phyloP scores from a whole-genome alignment of 1,284 basidiomycete genomes.

The Ustilago trichophora region DNA sequence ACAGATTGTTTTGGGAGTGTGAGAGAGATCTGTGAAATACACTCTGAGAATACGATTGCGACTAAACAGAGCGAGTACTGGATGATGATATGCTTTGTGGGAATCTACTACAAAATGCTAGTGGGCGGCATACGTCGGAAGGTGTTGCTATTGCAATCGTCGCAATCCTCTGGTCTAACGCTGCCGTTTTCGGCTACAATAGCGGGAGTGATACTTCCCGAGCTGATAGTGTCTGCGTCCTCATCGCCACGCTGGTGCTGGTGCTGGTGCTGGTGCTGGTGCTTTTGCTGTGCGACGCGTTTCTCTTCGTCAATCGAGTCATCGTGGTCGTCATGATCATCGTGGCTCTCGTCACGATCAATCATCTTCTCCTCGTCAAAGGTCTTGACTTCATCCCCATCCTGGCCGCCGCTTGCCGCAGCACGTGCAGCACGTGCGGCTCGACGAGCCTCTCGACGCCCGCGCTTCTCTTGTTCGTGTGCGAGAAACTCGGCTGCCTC shows the following conservation, averaged over 20 bases:
- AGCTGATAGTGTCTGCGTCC: conserved; percentile 7
- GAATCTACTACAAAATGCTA: conserved; percentile 42
- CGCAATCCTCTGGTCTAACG: conserved; percentile 19
- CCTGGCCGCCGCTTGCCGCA: not conserved
- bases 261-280: no score
- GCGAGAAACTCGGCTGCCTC: conserved; percentile 23
- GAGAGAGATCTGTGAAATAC: no score
- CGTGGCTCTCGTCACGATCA: conserved; percentile 7
- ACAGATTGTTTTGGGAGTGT: no score
- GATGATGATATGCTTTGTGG: no score
- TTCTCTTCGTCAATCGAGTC: conserved; percentile 2
- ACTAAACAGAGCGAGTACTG: no score
- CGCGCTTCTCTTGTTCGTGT: conserved; percentile 20
- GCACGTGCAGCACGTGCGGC: not conserved
- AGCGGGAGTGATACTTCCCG: conserved; percentile 18
- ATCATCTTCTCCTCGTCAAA: conserved; percentile 29
- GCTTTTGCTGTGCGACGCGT: no score
- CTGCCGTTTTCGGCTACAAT: not conserved
- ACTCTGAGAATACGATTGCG: no score
- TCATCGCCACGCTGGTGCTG: not conserved
- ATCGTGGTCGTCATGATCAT: not conserved
- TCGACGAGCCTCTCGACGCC: conserved; percentile 18
- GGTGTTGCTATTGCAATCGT: conserved; percentile 28
- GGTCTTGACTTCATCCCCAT: no score
- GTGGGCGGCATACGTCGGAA: conserved; percentile 32